These are phyloP conservation scores for Arabis alpina DNA, from an alignment of 345 rosid species.

Conservation along the genomic window DNA sequence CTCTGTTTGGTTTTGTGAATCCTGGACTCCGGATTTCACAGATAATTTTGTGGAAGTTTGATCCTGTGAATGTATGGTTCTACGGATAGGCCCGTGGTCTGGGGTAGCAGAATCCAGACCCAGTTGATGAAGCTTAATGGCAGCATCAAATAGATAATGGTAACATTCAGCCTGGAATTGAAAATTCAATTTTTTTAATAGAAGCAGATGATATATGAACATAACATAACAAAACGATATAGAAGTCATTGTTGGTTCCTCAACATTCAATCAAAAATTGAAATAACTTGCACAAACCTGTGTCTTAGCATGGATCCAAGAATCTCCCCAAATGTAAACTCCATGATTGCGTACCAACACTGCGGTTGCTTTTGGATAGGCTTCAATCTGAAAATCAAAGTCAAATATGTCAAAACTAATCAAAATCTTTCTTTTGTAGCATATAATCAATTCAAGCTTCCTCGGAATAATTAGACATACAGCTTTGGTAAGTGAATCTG, in stretches of 20 bases:
- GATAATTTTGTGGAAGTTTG: slow-evolving; percentile 39
- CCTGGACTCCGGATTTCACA: slow-evolving; percentile 48
- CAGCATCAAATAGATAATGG: slow-evolving; percentile 92
- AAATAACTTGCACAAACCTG: slow-evolving; percentile 62
- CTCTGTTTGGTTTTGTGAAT: slow-evolving; percentile 52
- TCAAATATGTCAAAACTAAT: neutral
- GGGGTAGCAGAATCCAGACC: slow-evolving; percentile 81
- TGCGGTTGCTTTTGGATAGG: slow-evolving; percentile 89
- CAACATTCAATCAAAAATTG: slow-evolving; percentile 18
- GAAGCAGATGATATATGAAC: slow-evolving; percentile 23
- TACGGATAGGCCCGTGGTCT: slow-evolving; percentile 66
- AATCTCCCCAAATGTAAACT: slow-evolving; percentile 91
- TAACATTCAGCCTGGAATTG: slow-evolving; percentile 85
- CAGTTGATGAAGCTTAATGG: slow-evolving; percentile 82
- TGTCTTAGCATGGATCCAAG: slow-evolving; percentile 98
- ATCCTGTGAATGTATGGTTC: slow-evolving; percentile 47
- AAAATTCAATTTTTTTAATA: slow-evolving; percentile 15
- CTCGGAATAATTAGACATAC: slow-evolving; percentile 47
- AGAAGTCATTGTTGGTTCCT: slow-evolving; percentile 17
- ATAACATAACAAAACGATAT: slow-evolving; percentile 20
- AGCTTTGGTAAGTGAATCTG: slow-evolving; percentile 89
- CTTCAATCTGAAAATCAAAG: slow-evolving; percentile 63
- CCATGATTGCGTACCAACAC: slow-evolving; percentile 98
- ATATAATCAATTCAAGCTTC: slow-evolving; percentile 18
- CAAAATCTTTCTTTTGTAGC: neutral